Evolutionary conservation across 208 protist species (phyloP).

Genomic region (Wallacemonas sp.): DNA sequence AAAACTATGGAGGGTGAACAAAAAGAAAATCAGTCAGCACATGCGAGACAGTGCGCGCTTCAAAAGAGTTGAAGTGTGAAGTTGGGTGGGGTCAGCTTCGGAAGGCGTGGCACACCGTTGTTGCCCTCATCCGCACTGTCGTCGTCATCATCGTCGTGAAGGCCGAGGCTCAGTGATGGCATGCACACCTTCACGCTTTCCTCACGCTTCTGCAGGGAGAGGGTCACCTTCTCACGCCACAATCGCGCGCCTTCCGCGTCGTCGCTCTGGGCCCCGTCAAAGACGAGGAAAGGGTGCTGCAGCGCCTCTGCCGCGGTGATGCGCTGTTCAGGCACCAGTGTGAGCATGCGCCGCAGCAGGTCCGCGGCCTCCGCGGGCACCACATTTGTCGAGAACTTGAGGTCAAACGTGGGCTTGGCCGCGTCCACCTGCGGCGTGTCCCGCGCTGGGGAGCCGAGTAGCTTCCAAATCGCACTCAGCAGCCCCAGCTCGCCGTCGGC

Average conservation of each 20-base stretch:
- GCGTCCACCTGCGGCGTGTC: not conserved
- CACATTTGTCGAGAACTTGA: constrained; percentile 62
- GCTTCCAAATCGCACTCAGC: constrained; percentile 77
- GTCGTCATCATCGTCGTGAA: constrained; percentile 17
- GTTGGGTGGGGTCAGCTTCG: constrained; percentile 19
- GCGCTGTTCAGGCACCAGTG: constrained; percentile 46
- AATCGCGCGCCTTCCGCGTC: constrained; percentile 34
- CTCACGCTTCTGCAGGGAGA: constrained; percentile 21
- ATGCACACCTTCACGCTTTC: constrained; percentile 28
- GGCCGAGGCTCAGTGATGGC: constrained; percentile 17
- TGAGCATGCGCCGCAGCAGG: constrained; percentile 73
- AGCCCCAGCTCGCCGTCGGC: constrained; percentile 71
- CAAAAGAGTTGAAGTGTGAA: constrained; percentile 16
- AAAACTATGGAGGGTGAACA: too few relatives aligned
- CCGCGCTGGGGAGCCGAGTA: constrained; percentile 56
- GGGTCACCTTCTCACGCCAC: constrained; percentile 54
- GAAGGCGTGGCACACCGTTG: constrained; percentile 16
- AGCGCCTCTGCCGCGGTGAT: constrained; percentile 64
- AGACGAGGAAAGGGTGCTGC: constrained; percentile 64
- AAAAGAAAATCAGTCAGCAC: too few relatives aligned
- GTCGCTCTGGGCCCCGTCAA: constrained; percentile 21
- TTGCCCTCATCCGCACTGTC: constrained; percentile 29
- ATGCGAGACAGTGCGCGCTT: too few relatives aligned
- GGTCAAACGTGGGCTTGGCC: constrained; percentile 44
- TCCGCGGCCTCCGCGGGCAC: constrained; percentile 60